Percentiles rank a stretch among this genome's conserved stretches.
These are phyloP conservation scores for Ophiostoma novo-ulmi DNA, from an alignment of 2,329 filamentous ascomycete species.

Conservation along the genomic window DNA sequence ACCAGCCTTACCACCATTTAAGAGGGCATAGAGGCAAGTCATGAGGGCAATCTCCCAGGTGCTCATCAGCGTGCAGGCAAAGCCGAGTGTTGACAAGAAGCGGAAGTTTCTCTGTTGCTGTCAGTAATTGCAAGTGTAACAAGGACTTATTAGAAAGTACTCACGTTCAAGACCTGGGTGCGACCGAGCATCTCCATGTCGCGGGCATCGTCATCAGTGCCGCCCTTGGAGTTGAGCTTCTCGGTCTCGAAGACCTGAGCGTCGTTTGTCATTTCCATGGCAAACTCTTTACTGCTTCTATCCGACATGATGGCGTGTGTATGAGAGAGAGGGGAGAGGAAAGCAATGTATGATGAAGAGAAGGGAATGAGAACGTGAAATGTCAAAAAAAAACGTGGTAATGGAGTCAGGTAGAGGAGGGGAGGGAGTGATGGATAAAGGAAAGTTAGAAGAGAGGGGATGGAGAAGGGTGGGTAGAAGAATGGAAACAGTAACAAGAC, in stretches of 20 bases:
- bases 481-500: neutral
- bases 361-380: neutral
- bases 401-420: neutral
- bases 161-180: conserved; percentile 28
- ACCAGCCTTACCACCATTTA: conserved; percentile 50
- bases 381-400: neutral
- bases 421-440: neutral
- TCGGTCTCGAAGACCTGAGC: conserved; percentile 27
- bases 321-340: neutral
- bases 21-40: conserved; percentile 37
- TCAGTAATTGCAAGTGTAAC: conserved; percentile 10
- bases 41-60: conserved; percentile 50
- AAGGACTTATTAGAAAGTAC: neutral
- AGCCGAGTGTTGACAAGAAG: conserved; percentile 47
- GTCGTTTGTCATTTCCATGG: conserved; percentile 23
- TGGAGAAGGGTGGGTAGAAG: neutral
- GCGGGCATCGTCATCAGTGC: conserved; percentile 32
- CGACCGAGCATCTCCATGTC: conserved; percentile 34
- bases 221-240: conserved; percentile 27
- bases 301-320: conserved; percentile 22
- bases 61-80: conserved; percentile 48
- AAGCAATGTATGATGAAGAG: neutral
- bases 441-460: neutral
- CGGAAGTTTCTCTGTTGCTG: conserved; percentile 43
- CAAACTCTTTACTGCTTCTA: conserved; percentile 24